phyloP scores from a whole-genome alignment of 495 filamentous ascomycete genomes.

The Aspergillus incahuasiensis region DNA sequence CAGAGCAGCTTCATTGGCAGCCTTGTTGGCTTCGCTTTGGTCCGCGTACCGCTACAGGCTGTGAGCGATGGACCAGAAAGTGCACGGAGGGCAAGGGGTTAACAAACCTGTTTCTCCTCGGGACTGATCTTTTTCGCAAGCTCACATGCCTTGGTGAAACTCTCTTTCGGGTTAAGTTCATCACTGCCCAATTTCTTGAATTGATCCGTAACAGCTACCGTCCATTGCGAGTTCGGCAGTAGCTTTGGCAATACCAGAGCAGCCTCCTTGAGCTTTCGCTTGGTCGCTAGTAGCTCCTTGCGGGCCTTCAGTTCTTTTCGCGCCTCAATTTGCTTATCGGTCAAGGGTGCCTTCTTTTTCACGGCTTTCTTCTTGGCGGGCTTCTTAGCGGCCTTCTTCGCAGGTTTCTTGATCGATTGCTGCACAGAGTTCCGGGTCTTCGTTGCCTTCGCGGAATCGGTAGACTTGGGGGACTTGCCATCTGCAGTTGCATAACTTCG shows the following conservation, averaged over 20 bases:
- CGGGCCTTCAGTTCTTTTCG: conserved; percentile 15
- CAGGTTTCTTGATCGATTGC: conserved; percentile 22
- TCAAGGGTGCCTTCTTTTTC: conserved; percentile 20
- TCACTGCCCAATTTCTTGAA: neutral
- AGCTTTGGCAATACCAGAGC: conserved; percentile 32
- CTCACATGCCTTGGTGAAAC: conserved; percentile 16
- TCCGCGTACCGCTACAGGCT: conserved; percentile 39
- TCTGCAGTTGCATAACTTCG: conserved; percentile 25
- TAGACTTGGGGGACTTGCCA: conserved; percentile 19
- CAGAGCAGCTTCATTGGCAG: conserved; percentile 43
- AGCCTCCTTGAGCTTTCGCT: conserved; percentile 30
- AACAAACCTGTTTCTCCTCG: conserved; percentile 36
- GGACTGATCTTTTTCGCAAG: conserved; percentile 22
- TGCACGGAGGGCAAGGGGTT: neutral
- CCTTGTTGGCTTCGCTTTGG: conserved; percentile 32
- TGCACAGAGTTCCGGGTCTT: conserved; percentile 7
- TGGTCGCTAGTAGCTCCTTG: conserved; percentile 12
- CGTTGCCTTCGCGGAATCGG: conserved; percentile 13
- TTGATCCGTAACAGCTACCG: conserved; percentile 23
- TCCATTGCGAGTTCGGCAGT: conserved; percentile 12
- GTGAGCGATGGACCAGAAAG: conserved; percentile 11
- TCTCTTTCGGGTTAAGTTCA: neutral
- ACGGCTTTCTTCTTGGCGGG: conserved; percentile 4
- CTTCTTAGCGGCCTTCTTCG: conserved; percentile 16
- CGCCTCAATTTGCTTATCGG: conserved; percentile 24